Evolutionary conservation across 2,329 filamentous ascomycete species (phyloP).

Genomic region (Ophiostoma australiae): DNA sequence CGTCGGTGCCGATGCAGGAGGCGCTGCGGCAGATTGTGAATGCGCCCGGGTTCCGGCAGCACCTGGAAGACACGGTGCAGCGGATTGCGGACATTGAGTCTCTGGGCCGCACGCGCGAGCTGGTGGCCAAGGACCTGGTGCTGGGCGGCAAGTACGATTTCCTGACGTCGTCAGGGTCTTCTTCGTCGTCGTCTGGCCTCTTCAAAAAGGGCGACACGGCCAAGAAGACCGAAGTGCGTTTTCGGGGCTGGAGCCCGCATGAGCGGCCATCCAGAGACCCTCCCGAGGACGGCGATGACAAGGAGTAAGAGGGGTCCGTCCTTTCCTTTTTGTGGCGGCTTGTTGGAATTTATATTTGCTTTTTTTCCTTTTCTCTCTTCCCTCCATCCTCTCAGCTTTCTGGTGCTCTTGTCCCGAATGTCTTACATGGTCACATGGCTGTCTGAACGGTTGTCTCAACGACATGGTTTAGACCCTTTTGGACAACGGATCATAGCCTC

Average conservation of each 20-base stretch:
- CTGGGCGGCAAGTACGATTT: conserved; percentile 75
- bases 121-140: conserved; percentile 93
- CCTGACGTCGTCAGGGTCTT: conserved; percentile 17
- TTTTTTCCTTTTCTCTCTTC: not conserved
- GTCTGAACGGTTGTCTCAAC: not conserved
- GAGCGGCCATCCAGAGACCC: conserved; percentile 24
- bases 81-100: conserved; percentile 91
- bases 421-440: not conserved
- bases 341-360: not conserved
- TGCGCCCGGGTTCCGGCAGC: conserved; percentile 71
- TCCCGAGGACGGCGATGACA: conserved; percentile 14
- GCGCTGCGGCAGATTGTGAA: conserved; percentile 82
- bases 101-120: conserved; percentile 83
- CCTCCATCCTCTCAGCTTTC: not conserved
- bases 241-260: conserved; percentile 28
- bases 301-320: not conserved
- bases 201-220: conserved; percentile 10
- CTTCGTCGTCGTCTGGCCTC: not conserved
- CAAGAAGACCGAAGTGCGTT: conserved; percentile 23
- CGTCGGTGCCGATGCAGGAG: conserved; percentile 92
- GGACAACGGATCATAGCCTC: not conserved
- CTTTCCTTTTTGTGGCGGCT: not conserved
- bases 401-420: not conserved
- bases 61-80: conserved; percentile 75
- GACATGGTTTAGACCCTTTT: not conserved